A percentile compares a stretch with the other conserved stretches of the same genome.
phyloP scores from a whole-genome alignment of 1,139 yeast species.

The Debaryomycetaceae sp. region DNA sequence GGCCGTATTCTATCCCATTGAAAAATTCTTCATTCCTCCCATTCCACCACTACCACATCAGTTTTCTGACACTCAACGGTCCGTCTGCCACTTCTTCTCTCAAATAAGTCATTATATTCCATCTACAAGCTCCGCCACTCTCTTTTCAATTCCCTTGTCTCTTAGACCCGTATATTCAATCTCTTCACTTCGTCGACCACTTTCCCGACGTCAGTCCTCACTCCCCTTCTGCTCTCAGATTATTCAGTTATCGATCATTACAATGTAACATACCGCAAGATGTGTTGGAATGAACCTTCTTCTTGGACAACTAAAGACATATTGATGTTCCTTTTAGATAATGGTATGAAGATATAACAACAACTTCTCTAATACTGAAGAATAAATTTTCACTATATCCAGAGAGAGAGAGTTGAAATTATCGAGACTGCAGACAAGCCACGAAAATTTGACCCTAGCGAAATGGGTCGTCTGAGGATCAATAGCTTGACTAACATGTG shows the following conservation, averaged over 20 bases:
- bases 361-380: not conserved
- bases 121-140: too few species aligned
- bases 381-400: not conserved
- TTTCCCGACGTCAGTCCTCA: too few species aligned
- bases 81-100: too few species aligned
- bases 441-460: not conserved
- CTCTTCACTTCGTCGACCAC: too few species aligned
- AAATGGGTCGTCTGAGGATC: not conserved
- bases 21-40: too few species aligned
- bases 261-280: constrained; percentile 85
- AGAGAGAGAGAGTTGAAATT: not conserved
- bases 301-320: constrained; percentile 98
- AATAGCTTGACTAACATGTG: not conserved
- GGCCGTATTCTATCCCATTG: too few species aligned
- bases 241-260: not conserved
- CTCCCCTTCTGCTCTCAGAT: not conserved
- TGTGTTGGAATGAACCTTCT: constrained; percentile 99
- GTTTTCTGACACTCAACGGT: too few species aligned
- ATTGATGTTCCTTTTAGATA: constrained; percentile 31
- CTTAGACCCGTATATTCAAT: too few species aligned
- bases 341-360: not conserved
- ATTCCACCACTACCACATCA: too few species aligned
- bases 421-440: not conserved
- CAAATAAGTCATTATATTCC: too few species aligned
- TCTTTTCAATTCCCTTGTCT: too few species aligned